Evolutionary conservation across 768 basidiomycete genomes (phyloP), one percentile per base, ranked within the genome.

Genomic region (Boletus tylopilopsis): DNA sequence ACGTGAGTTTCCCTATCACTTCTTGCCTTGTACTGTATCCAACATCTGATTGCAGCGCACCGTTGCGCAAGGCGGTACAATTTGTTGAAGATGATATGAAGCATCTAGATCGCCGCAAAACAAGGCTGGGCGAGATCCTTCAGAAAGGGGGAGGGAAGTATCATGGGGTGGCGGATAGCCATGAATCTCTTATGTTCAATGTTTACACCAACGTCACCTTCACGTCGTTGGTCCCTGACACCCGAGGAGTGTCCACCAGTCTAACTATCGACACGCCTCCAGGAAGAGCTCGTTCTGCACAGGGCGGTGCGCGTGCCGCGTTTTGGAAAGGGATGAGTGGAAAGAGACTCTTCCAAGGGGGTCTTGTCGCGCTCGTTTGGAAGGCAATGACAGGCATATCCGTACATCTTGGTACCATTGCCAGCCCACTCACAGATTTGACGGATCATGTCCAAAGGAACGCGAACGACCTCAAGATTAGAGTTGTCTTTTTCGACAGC

Each of bases 301-400:
- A 71, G 35, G 27, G 68, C 4, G 59, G 59, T 21, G 67, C 61
- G 15, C 77, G 86, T 8, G 68, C 57, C 1, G 66, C 69, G 5
- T 88, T 76, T 61, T 89, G 86, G 87, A 76, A 86, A 56, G 73
- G 74, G 6, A 73, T 76, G 63, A 71, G 76, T 22, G 73, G 80
- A 6, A 83, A 82, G 49, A 73, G 82, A 0, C 73, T 89, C 10
- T 71, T 77, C 43, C 73, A 75, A 50, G 85, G 87, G 1, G 78
- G 78, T 16, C 77, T 90, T 16, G 73, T 90, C 15, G 85, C 78
- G 6, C 73, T 87, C 6, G 63, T 85, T 13, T 80, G 79, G 74
- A 61, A 72, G 42, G 64, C 59, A 0, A 56, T 55, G 48, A 40
- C 42, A 2, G 51, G 59, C 3, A 59, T 71, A 6, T 62, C 72